These are phyloP conservation scores for Lentinula sp. DNA, from an alignment of 768 basidiomycete species.

Conservation along the genomic window DNA sequence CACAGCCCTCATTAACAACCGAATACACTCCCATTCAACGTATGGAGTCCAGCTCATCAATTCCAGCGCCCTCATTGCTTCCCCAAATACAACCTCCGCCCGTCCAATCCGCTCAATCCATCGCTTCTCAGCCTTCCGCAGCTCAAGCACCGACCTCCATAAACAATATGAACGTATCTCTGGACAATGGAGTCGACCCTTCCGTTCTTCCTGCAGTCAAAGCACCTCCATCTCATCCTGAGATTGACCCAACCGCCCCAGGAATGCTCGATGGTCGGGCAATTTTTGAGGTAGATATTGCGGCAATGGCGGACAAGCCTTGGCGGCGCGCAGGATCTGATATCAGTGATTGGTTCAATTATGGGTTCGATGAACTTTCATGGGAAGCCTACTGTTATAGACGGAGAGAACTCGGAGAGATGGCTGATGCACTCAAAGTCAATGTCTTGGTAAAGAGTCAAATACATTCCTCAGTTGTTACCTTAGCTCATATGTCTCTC, in stretches of 20 bases:
- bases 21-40: constrained; percentile 76
- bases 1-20: constrained; percentile 63
- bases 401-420: constrained; percentile 73
- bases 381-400: constrained; percentile 93
- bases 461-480: not conserved
- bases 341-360: constrained; percentile 98
- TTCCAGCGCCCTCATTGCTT: constrained; percentile 15
- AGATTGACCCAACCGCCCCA: constrained; percentile 60
- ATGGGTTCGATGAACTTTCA: constrained; percentile 94
- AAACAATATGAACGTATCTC: not conserved
- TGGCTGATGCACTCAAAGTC: constrained; percentile 73
- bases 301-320: constrained; percentile 69
- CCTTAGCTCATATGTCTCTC: not conserved
- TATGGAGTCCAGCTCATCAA: constrained; percentile 34
- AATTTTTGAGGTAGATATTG: constrained; percentile 81
- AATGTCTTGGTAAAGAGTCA: constrained; percentile 66
- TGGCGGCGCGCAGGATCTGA: constrained; percentile 93
- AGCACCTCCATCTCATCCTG: constrained; percentile 77
- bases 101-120: not conserved
- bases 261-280: constrained; percentile 70
- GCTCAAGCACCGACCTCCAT: not conserved
- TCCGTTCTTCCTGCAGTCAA: constrained; percentile 56
- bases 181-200: constrained; percentile 55
- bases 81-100: constrained; percentile 10
- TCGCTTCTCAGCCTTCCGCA: constrained; percentile 14